Base-by-base conservation (phyloP, 495 filamentous ascomycete species). In the Trichoderma reesei region DNA sequence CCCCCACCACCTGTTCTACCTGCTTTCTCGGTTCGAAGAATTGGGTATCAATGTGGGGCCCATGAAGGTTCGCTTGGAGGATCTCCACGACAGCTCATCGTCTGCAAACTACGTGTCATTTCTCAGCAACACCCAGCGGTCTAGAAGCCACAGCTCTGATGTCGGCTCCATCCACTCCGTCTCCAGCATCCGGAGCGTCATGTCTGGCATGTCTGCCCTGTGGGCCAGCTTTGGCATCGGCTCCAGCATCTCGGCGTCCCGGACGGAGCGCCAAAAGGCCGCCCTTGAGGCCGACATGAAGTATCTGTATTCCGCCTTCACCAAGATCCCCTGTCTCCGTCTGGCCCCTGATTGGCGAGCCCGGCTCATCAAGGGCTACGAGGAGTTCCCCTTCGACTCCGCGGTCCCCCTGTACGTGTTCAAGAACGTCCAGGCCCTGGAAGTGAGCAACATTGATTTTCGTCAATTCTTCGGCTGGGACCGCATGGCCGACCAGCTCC, bases 401-500 rank as follows among this genome's bases (percentile, higher is more conserved):
- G 94, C 94, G n/a, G 94, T 98, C 34, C 94, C 94, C 18, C 78
- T 98, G 11, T 87, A 91, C 72, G 88, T 89, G 34, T 98, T 98
- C 82, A 98, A 98, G 79, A 98, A 98, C 69, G 75, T 97, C 60
- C 91, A 90, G 74, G 86, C 89, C 10, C 80, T 98, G 68, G 94
- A 98, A 75, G 90, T 98, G 51, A 90, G 86, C 74, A 92, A 96
- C 72, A 86, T 97, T 71, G 94, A 98, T 75, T 96, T 95, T 71
- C 86, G 94, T 66, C 92, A 96, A 67, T 96, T 98, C 75, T 96
- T 90, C 73, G 94, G 94, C 51, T 98, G 94, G 94, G 94, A 98
- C 74, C 84, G 88, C 65, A 71, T 97, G 65, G 88, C 94, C 0
- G 94, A 98, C 71, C 90, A 96, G 75, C 81, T 98, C 59, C 85